Percentiles rank a stretch among this genome's conserved stretches.
These are phyloP conservation scores for Diplocarpon mali DNA, from an alignment of 2,329 filamentous ascomycete genomes.

Conservation along the genomic window DNA sequence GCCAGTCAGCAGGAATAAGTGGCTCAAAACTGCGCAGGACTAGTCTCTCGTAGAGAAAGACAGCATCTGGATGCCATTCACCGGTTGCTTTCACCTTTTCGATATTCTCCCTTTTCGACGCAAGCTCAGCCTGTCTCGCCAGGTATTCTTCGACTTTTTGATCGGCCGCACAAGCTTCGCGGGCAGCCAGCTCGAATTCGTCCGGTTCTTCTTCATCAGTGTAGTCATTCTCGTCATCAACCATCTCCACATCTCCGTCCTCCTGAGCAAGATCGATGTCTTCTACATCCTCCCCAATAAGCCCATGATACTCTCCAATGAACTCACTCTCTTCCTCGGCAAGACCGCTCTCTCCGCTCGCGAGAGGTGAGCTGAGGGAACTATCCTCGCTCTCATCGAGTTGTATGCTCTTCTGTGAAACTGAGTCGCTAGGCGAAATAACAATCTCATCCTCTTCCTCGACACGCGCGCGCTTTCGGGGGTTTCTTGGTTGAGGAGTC, in stretches of 20 bases:
- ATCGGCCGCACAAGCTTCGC: constrained; percentile 10
- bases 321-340: neutral
- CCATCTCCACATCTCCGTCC: constrained; percentile 8
- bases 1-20: constrained; percentile 22
- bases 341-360: constrained; percentile 2
- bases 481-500: constrained; percentile 13
- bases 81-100: constrained; percentile 17
- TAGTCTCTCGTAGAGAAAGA: constrained; percentile 24
- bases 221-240: neutral
- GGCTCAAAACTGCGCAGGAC: constrained; percentile 24
- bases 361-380: neutral
- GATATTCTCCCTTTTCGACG: constrained; percentile 16
- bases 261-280: constrained; percentile 3
- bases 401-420: constrained; percentile 15
- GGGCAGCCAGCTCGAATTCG: constrained; percentile 6
- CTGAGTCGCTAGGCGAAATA: constrained; percentile 17
- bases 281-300: constrained; percentile 5
- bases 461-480: constrained; percentile 20
- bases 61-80: constrained; percentile 24
- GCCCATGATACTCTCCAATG: constrained; percentile 5
- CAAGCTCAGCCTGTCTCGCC: constrained; percentile 22
- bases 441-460: constrained; percentile 14
- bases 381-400: constrained; percentile 1
- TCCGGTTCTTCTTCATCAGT: constrained; percentile 3
- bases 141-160: constrained; percentile 24